A percentile compares a stretch with the other conserved stretches of the same genome.
phyloP scores from a whole-genome alignment of 306 rosid species.

The Gastrolobium bilobum region DNA sequence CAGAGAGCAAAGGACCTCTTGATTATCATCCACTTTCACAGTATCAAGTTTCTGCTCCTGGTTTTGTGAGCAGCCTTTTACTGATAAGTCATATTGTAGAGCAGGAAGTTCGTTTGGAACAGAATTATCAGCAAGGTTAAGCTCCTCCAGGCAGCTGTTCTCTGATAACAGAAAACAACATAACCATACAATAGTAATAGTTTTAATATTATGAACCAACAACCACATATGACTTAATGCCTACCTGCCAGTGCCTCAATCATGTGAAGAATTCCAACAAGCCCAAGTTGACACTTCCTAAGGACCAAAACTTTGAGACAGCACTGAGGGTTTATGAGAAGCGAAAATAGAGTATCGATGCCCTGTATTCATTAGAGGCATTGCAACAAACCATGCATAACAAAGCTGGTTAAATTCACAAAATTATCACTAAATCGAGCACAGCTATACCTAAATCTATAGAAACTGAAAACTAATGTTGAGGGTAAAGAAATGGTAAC shows the following conservation, averaged over 20 bases:
- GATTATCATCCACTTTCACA: conserved; percentile 56
- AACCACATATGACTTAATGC: conserved; percentile 32
- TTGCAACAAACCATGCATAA: conserved; percentile 40
- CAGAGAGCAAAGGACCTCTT: conserved; percentile 48
- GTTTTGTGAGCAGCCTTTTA: conserved; percentile 48
- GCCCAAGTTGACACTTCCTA: conserved; percentile 81
- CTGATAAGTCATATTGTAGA: conserved; percentile 50
- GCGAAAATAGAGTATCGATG: conserved; percentile 61
- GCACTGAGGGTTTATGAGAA: conserved; percentile 76
- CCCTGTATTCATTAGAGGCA: conserved; percentile 64
- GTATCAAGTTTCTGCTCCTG: conserved; percentile 51
- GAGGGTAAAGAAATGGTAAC: conserved; percentile 28
- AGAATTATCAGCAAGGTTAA: conserved; percentile 74
- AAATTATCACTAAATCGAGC: conserved; percentile 26
- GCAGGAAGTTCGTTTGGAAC: conserved; percentile 49
- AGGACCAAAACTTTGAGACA: conserved; percentile 79
- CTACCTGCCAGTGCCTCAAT: conserved; percentile 82
- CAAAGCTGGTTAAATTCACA: conserved; percentile 21
- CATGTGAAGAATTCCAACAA: conserved; percentile 72
- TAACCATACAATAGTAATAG: conserved; percentile 14
- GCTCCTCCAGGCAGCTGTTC: conserved; percentile 74
- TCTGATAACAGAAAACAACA: conserved; percentile 55
- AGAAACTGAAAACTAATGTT: conserved; percentile 30
- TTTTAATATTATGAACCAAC: conserved; percentile 8
- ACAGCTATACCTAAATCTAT: conserved; percentile 29